A percentile compares a stretch with the other conserved stretches of the same genome.
These are phyloP conservation scores for Septoria linicola DNA, from an alignment of 2,329 filamentous ascomycete genomes.

Conservation along the genomic window DNA sequence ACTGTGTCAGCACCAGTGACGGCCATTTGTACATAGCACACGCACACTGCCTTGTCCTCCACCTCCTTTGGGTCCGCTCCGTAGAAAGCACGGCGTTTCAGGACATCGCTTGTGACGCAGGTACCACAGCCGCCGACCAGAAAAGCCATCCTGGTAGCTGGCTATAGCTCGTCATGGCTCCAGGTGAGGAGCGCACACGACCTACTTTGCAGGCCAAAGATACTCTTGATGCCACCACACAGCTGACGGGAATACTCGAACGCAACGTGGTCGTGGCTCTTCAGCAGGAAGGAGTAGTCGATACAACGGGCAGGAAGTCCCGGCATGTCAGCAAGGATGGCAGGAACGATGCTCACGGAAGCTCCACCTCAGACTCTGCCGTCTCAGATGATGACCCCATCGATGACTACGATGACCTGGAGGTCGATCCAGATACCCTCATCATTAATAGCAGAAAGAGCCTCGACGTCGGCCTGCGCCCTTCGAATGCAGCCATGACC, in stretches of 20 bases:
- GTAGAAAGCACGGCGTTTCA: too few relatives aligned
- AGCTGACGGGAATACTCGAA: conserved; percentile 26
- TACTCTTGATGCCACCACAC: conserved; percentile 24
- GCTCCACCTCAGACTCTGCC: conserved; percentile 1
- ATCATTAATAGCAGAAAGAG: conserved; percentile 38
- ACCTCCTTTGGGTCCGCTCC: too few relatives aligned
- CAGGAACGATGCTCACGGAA: neutral
- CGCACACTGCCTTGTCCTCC: too few relatives aligned
- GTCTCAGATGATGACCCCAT: conserved; percentile 37
- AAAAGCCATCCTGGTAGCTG: too few relatives aligned
- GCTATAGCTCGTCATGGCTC: neutral
- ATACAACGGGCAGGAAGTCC: neutral
- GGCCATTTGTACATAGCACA: too few relatives aligned
- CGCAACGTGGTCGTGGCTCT: conserved; percentile 26
- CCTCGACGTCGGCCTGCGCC: conserved; percentile 28
- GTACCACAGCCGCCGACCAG: too few relatives aligned
- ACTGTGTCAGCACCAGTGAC: too few relatives aligned
- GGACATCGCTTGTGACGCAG: too few relatives aligned
- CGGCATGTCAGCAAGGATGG: conserved; percentile 7
- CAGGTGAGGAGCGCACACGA: conserved; percentile 8
- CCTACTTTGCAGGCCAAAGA: conserved; percentile 12
- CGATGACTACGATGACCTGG: conserved; percentile 45
- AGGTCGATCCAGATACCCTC: conserved; percentile 40
- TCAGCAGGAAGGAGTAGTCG: conserved; percentile 2
- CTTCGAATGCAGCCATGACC: conserved; percentile 14